Conservation (phyloP, 2,329 filamentous ascomycete species). For the Fusarium floridanum region DNA sequence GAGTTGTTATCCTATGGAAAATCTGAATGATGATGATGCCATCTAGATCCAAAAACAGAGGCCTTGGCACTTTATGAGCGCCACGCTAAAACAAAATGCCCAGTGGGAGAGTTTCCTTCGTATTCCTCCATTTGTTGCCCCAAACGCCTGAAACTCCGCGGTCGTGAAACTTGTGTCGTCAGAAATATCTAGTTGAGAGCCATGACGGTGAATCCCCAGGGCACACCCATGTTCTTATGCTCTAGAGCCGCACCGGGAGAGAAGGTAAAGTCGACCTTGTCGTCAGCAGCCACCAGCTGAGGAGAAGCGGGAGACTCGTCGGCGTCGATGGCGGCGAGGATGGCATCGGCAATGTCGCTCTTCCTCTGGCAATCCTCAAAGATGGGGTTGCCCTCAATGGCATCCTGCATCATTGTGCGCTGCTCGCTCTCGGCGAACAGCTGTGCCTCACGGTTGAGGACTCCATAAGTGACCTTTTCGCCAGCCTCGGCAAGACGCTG, state of each 20-base stretch:
- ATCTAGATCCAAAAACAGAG: conserved; percentile 31
- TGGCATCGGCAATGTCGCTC: conserved; percentile 40
- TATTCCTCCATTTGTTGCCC: conserved; percentile 9
- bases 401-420: conserved; percentile 42
- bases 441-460: conserved; percentile 46
- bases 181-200: conserved; percentile 43
- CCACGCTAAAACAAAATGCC: conserved; percentile 30
- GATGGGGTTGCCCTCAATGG: conserved; percentile 42
- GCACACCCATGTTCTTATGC: conserved; percentile 45
- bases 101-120: conserved; percentile 14
- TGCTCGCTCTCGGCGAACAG: conserved; percentile 47
- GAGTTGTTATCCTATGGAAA: conserved; percentile 46
- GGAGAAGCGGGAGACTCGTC: conserved; percentile 42
- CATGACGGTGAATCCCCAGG: conserved; percentile 46
- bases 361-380: conserved; percentile 40
- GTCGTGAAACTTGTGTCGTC: conserved; percentile 33
- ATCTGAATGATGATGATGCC: conserved; percentile 39
- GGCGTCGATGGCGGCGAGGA: conserved; percentile 43
- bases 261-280: conserved; percentile 43
- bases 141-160: conserved; percentile 38
- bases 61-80: conserved; percentile 30
- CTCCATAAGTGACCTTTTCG: conserved; percentile 39
- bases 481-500: conserved; percentile 42
- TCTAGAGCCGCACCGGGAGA: conserved; percentile 39
- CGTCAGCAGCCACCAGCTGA: conserved; percentile 41